Base-by-base conservation (phyloP, 176 grass and related monocot genomes). In the Triticum timopheevii region DNA sequence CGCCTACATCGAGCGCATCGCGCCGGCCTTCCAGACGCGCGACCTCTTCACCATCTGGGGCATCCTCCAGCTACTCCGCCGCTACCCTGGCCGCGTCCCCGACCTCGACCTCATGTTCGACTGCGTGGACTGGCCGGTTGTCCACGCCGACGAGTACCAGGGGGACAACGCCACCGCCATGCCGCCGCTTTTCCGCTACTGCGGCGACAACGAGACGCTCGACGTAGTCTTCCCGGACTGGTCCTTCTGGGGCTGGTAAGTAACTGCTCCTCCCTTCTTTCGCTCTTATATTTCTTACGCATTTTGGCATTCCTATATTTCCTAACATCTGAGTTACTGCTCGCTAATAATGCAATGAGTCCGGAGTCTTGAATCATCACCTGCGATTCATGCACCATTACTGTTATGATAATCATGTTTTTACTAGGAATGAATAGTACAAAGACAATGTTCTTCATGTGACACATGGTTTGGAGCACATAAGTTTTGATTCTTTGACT, bases 181-280 rank as follows among this genome's bases (percentile, higher is more conserved):
- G 76, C 96, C 93, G 1, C 93, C 93, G 13, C 80, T 98, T 84
- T 98, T 98, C 49, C 93, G 91, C 12, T 98, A 98, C 82, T 98
- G 96, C 47, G 92, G 86, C 11, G 88, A 98, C 79, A 72, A 93
- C 16, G 83, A 87, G 24, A 92, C 93, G 2, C 87, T 95, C 23
- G 96, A 98, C 40, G 66, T 98, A 19, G 87, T 95, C 31, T 95
- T 98, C 80, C 96, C 93, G 7, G 96, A 98, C 38, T 98, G 93
- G 96, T 90, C 96, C 79, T 98, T 98, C 91, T 95, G 96, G 96
- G 91, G 96, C 47, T 98, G 96, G 96, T 98, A 95, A 93, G 88
- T 75, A 92, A 86, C 80, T 79, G 35, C 38, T 80, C 58, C 30
- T 81, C 3, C 16, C 17, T 80, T 8, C 40, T 12, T 63, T 82